These are phyloP conservation scores for Brettanomyces anomalus DNA, from an alignment of 805 yeast species.

Conservation along the genomic window DNA sequence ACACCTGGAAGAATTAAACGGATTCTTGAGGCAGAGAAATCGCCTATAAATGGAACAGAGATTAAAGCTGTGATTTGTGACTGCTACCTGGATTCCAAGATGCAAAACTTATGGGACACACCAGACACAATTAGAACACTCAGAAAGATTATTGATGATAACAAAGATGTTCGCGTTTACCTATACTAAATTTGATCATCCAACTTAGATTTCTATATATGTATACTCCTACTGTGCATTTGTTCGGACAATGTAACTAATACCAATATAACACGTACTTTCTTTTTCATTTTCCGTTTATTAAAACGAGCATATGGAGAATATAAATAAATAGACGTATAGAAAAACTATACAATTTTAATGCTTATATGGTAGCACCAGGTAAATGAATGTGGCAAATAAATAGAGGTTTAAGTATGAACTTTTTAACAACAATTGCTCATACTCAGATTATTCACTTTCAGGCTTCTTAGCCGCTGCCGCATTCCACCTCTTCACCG, in stretches of 20 bases:
- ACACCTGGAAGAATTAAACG: slow-evolving; percentile 55
- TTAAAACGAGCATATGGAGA: not conserved
- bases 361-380: not conserved
- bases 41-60: slow-evolving; percentile 31
- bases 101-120: slow-evolving; percentile 52
- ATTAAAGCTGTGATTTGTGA: slow-evolving; percentile 52
- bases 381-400: too few relatives aligned
- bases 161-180: slow-evolving; percentile 40
- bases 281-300: too few relatives aligned
- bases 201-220: not conserved
- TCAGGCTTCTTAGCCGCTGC: slow-evolving; percentile 29
- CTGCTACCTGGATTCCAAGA: slow-evolving; percentile 51
- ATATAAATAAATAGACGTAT: slow-evolving; percentile 5
- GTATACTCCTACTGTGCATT: not conserved
- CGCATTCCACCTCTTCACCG: slow-evolving; percentile 36
- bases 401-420: too few relatives aligned
- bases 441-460: not conserved
- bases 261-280: too few relatives aligned
- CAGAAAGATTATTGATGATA: slow-evolving; percentile 26
- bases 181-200: slow-evolving; percentile 30
- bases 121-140: slow-evolving; percentile 35
- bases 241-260: not conserved
- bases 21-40: slow-evolving; percentile 35
- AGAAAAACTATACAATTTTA: not conserved
- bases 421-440: too few relatives aligned